Conservation (phyloP, 805 yeast species). For the Saccharomycopsis sp. region DNA sequence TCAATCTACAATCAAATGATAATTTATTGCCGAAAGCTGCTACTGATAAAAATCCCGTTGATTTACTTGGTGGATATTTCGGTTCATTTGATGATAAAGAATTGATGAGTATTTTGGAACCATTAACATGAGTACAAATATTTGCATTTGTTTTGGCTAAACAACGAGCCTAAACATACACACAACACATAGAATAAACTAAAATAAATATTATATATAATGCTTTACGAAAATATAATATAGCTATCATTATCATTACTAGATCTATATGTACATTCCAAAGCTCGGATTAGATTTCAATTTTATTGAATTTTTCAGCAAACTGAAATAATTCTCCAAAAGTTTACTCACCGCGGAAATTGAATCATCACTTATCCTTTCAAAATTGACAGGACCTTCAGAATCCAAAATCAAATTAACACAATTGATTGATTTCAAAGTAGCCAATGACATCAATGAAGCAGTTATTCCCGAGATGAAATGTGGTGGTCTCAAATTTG, state of each 20-base stretch:
- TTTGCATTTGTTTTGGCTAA: neutral
- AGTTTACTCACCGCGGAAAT: conserved; percentile 2
- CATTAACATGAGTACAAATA: neutral
- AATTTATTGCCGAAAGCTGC: neutral
- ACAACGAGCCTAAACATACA: neutral
- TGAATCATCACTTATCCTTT: conserved; percentile 39
- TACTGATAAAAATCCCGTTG: conserved; percentile 1
- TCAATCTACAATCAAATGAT: neutral
- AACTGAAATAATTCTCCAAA: conserved; percentile 1
- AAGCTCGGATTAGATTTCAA: conserved; percentile 1
- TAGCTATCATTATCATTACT: neutral
- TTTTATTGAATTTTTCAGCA: no score
- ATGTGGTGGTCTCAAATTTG: conserved; percentile 49
- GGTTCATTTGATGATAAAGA: conserved; percentile 8
- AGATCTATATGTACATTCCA: conserved; percentile 14
- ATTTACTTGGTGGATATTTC: conserved; percentile 5
- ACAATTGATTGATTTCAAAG: conserved; percentile 1
- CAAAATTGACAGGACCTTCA: conserved; percentile 58
- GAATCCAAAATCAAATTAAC: conserved; percentile 37
- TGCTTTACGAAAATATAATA: neutral
- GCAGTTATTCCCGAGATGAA: conserved; percentile 53
- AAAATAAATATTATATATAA: neutral
- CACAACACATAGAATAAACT: neutral
- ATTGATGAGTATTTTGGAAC: neutral
- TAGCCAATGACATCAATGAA: conserved; percentile 30